These are phyloP conservation scores for Candida nitratophila DNA, from an alignment of 805 yeast species.

Conservation along the genomic window DNA sequence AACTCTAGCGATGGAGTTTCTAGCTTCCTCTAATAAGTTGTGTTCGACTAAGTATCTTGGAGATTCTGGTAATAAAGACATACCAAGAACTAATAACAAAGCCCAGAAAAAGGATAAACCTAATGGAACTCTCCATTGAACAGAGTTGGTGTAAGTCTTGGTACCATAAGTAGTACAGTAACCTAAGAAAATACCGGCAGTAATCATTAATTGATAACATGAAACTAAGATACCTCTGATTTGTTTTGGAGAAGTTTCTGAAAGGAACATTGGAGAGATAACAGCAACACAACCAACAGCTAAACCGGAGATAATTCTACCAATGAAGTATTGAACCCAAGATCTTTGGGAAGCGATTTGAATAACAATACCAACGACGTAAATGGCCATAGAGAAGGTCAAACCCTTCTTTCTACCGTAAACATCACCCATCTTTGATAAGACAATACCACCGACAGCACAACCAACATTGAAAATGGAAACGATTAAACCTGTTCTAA, in stretches of 20 bases:
- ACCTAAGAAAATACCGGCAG: conserved; percentile 66
- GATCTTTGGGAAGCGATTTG: conserved; percentile 48
- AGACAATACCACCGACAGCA: conserved; percentile 61
- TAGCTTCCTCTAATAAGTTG: conserved; percentile 47
- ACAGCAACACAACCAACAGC: conserved; percentile 52
- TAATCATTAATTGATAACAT: conserved; percentile 63
- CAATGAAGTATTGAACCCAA: conserved; percentile 63
- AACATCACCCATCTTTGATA: conserved; percentile 51
- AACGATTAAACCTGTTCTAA: conserved; percentile 57
- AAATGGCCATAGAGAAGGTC: conserved; percentile 45
- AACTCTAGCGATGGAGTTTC: conserved; percentile 41
- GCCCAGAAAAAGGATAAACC: conserved; percentile 50
- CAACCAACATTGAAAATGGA: conserved; percentile 68
- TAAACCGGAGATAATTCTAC: conserved; percentile 51
- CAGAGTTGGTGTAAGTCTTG: conserved; percentile 35
- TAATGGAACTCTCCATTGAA: conserved; percentile 66
- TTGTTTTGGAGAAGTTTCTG: conserved; percentile 65
- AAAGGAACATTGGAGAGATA: conserved; percentile 50
- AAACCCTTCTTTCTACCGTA: conserved; percentile 56
- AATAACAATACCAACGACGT: conserved; percentile 53
- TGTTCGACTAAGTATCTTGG: conserved; percentile 60
- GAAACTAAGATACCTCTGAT: conserved; percentile 68
- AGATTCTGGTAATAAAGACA: conserved; percentile 60
- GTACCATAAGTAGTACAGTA: conserved; percentile 64
- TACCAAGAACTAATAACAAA: conserved; percentile 44